A percentile compares a stretch with the other conserved stretches of the same genome.
phyloP scores from a whole-genome alignment of 805 yeast species.

The Kodamaea nitidulidarum region DNA sequence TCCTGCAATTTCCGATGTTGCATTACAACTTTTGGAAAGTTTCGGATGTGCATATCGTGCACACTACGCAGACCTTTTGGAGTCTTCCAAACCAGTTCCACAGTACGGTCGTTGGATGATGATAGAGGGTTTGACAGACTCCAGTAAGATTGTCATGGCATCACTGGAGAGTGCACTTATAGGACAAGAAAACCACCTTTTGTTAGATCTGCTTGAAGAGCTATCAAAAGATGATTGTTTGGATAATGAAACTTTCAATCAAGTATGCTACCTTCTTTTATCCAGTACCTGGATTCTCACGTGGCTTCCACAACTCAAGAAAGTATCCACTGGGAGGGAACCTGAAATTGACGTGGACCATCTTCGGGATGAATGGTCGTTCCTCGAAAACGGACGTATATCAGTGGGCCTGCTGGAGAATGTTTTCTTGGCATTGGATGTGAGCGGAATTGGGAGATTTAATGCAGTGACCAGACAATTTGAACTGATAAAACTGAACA shows the following conservation, averaged over 20 bases:
- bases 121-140: slow-evolving; percentile 26
- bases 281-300: slow-evolving; percentile 53
- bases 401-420: slow-evolving; percentile 16
- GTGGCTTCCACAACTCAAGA: slow-evolving; percentile 58
- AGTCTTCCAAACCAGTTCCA: slow-evolving; percentile 19
- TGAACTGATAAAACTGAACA: slow-evolving; percentile 31
- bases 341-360: slow-evolving; percentile 24
- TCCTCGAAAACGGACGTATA: slow-evolving; percentile 37
- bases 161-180: slow-evolving; percentile 27
- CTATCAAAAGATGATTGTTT: slow-evolving; percentile 50
- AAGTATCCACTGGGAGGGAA: slow-evolving; percentile 27
- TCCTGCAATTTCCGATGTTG: slow-evolving; percentile 47
- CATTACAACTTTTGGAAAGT: slow-evolving; percentile 36
- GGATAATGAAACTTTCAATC: slow-evolving; percentile 48
- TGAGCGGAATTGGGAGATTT: slow-evolving; percentile 31
- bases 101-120: slow-evolving; percentile 31
- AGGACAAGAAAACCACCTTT: slow-evolving; percentile 13
- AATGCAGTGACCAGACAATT: slow-evolving; percentile 32
- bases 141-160: slow-evolving; percentile 11
- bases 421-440: slow-evolving; percentile 31
- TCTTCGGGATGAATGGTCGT: slow-evolving; percentile 38
- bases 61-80: slow-evolving; percentile 35
- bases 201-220: slow-evolving; percentile 12
- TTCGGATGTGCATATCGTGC: slow-evolving; percentile 29
- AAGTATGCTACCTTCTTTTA: slow-evolving; percentile 49